Evolutionary conservation across 1,139 yeast genomes (phyloP).

Genomic region (Diutina pseudorugosa): DNA sequence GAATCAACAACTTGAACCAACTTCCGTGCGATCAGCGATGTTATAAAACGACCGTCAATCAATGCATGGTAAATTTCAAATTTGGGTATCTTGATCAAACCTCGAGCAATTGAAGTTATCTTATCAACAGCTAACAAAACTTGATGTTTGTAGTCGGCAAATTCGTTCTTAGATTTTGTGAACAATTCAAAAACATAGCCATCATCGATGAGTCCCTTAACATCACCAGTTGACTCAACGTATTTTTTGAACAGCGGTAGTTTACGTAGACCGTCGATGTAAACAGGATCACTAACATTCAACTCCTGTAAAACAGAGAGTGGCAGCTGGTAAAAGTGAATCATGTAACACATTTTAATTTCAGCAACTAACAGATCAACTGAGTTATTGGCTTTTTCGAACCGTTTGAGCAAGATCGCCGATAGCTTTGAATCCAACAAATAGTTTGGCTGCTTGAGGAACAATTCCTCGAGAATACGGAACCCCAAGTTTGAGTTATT

Average conservation of each 20-base stretch:
- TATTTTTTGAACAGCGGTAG: constrained; percentile 34
- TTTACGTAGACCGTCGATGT: constrained; percentile 26
- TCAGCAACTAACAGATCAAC: constrained; percentile 42
- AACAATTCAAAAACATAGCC: constrained; percentile 12
- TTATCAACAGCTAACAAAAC: constrained; percentile 16
- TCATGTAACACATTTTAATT: constrained; percentile 53
- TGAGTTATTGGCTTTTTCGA: constrained; percentile 31
- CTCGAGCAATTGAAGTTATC: neutral
- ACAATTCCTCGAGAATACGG: constrained; percentile 22
- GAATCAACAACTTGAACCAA: constrained; percentile 12
- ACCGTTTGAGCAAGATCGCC: constrained; percentile 24
- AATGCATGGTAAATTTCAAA: neutral
- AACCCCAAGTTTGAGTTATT: constrained; percentile 30
- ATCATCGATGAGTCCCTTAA: constrained; percentile 11
- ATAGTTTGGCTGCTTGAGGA: constrained; percentile 16
- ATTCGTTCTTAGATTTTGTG: constrained; percentile 10
- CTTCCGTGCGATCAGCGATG: neutral
- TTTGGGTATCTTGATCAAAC: neutral
- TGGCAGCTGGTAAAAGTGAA: constrained; percentile 62
- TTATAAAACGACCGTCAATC: neutral
- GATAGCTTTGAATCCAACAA: constrained; percentile 17
- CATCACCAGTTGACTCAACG: constrained; percentile 13
- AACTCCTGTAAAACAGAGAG: constrained; percentile 20
- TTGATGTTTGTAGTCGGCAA: constrained; percentile 14
- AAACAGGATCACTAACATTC: constrained; percentile 8